These are phyloP conservation scores for Raffaelea arxii DNA, from an alignment of 2,329 filamentous ascomycete species.

Conservation along the genomic window DNA sequence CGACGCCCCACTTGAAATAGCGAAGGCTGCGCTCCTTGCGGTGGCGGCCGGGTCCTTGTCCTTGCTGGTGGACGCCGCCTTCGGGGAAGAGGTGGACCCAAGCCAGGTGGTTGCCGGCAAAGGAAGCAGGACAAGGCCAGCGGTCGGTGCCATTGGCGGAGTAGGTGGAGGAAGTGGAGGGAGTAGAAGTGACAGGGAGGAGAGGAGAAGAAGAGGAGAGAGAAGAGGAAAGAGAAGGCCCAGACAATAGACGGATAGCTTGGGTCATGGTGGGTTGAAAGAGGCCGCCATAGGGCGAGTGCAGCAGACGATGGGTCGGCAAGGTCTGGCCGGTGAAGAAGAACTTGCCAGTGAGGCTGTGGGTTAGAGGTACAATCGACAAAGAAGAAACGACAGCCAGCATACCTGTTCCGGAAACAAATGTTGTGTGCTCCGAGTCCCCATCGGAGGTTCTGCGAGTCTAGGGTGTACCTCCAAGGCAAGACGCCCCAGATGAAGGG, in stretches of 20 bases:
- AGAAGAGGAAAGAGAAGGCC: constrained; percentile 28
- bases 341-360: constrained; percentile 61
- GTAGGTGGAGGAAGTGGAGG: too few species aligned
- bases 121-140: constrained; percentile 64
- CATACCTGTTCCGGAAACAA: constrained; percentile 78
- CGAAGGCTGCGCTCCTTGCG: constrained; percentile 68
- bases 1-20: constrained; percentile 98
- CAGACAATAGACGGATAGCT: constrained; percentile 73
- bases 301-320: constrained; percentile 71
- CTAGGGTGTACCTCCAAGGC: constrained; percentile 62
- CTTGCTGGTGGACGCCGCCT: constrained; percentile 85
- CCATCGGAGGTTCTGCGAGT: constrained; percentile 73
- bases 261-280: constrained; percentile 86
- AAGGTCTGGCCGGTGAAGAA: constrained; percentile 86
- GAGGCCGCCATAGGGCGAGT: constrained; percentile 73
- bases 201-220: too few species aligned
- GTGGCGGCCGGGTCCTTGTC: constrained; percentile 91
- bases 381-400: not conserved
- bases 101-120: constrained; percentile 56
- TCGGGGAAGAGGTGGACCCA: constrained; percentile 98
- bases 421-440: constrained; percentile 89
- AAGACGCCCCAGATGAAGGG: constrained; percentile 88
- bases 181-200: too few species aligned
- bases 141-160: constrained; percentile 57
- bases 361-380: not conserved